Evolutionary conservation across 1,284 basidiomycete species (phyloP).

Genomic region (Athelia psychrophila): DNA sequence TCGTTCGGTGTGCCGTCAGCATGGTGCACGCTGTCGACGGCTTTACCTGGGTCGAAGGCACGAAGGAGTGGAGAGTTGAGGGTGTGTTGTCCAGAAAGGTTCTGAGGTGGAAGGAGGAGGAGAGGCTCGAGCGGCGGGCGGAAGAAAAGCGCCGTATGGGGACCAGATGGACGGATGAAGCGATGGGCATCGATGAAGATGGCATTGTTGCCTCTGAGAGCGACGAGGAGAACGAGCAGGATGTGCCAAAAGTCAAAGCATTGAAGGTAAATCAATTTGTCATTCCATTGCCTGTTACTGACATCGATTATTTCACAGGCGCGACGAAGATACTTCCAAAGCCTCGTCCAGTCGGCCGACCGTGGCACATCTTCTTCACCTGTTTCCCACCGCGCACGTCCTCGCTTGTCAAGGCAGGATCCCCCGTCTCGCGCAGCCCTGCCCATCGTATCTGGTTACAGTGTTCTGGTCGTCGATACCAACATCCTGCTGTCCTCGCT

Average conservation of each 20-base stretch:
- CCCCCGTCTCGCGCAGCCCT: slow-evolving; percentile 37
- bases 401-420: slow-evolving; percentile 27
- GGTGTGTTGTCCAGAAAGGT: slow-evolving; percentile 72
- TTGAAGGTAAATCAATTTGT: slow-evolving; percentile 67
- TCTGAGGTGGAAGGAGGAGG: slow-evolving; percentile 66
- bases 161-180: too few relatives aligned
- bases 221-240: slow-evolving; percentile 56
- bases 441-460: slow-evolving; percentile 70
- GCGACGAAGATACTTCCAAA: too few relatives aligned
- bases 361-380: slow-evolving; percentile 22
- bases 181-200: slow-evolving; percentile 67
- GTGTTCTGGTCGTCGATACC: too few relatives aligned
- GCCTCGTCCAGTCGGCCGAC: too few relatives aligned
- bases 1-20: slow-evolving; percentile 72
- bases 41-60: slow-evolving; percentile 70
- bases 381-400: slow-evolving; percentile 33
- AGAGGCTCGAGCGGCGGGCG: slow-evolving; percentile 57
- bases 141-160: slow-evolving; percentile 63
- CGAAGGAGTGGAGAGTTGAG: slow-evolving; percentile 69
- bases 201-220: slow-evolving; percentile 39
- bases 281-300: slow-evolving; percentile 48
- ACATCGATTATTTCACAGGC: too few relatives aligned
- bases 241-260: slow-evolving; percentile 71
- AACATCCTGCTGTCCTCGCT: too few relatives aligned
- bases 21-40: slow-evolving; percentile 76